Base-by-base conservation (phyloP, 768 basidiomycete species). In the Multifurca ochricompacta region DNA sequence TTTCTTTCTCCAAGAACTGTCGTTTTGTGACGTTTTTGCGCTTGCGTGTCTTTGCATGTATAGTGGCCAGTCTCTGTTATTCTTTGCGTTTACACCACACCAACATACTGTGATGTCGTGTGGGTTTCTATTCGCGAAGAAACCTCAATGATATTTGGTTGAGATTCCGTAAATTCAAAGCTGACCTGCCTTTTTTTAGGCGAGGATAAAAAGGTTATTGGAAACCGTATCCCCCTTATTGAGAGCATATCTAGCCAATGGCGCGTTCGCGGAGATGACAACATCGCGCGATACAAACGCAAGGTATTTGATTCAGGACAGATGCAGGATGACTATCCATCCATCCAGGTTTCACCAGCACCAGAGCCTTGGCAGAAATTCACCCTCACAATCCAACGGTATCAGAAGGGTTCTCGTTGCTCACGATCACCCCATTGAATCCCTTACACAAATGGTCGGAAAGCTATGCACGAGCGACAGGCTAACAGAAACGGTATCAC, bases 311-410 rank as follows among this genome's bases (percentile, higher is more conserved):
- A 60, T 2, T 69, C 48, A 73, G 71, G 45, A 66, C 69, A 42
- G 66, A 65, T 16, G 74, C 76, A 28, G 71, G 71, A 0, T 67
- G 70, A 58, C 68, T 83, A n/a, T 67, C 68, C 0, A n/a, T 67
- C 68, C 0, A 66, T 74, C 7, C 82, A 86, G 62, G 69, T 80
- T 55, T n/a, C n/a, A n/a, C n/a, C 69, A 69, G 1, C 63, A 85
- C 3, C 85, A 75, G 60, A 69, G 68, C 1, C 61, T 86, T n/a
- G n/a, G n/a, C n/a, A n/a, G n/a, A n/a, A n/a, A n/a, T n/a, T 36
- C 71, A 86, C 56, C n/a, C 70, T 83, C 4, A 68, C 76, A 48
- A 66, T 85, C 31, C 62, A 63, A 34, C 58, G 62, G 30, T 87
- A 68, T 9, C 68, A 64, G 5, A 75, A 76, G 7, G 66, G 69